Evolutionary conservation across 75 land plant genomes (phyloP).

Genomic region (Pseudotsuga menziesii): DNA sequence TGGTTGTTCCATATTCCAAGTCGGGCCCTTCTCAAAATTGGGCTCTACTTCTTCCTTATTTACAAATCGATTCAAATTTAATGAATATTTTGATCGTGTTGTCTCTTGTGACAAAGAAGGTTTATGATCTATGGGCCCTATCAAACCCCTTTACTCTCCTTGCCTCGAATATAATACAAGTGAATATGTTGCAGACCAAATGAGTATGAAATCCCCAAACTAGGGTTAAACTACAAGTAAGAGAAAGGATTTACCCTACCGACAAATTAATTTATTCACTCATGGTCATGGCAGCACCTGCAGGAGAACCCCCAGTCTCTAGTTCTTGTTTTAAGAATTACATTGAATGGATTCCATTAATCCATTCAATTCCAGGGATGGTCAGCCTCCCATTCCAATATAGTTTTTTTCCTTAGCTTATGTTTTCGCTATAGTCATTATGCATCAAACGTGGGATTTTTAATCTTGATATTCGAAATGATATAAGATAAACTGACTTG

Average conservation of each 20-base stretch:
- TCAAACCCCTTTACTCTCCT: not conserved
- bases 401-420: too few species aligned
- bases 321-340: constrained; percentile 70
- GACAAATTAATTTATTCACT: constrained; percentile 61
- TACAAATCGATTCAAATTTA: not conserved
- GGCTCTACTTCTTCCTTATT: not conserved
- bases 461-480: too few species aligned
- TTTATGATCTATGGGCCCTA: not conserved
- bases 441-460: too few species aligned
- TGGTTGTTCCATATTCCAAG: not conserved
- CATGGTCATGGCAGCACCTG: constrained; percentile 49
- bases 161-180: constrained; percentile 1
- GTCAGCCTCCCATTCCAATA: too few species aligned
- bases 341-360: constrained; percentile 46
- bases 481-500: too few species aligned
- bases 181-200: constrained; percentile 29
- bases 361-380: constrained; percentile 4
- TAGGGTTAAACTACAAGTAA: constrained; percentile 63
- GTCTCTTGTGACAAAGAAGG: constrained; percentile 5
- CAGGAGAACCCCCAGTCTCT: constrained; percentile 84
- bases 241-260: constrained; percentile 56
- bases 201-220: constrained; percentile 71
- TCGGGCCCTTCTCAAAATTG: not conserved
- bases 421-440: too few species aligned
- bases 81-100: not conserved